Evolutionary conservation across 352 stramenopile genomes (phyloP).

Genomic region (Pythium diclinum): DNA sequence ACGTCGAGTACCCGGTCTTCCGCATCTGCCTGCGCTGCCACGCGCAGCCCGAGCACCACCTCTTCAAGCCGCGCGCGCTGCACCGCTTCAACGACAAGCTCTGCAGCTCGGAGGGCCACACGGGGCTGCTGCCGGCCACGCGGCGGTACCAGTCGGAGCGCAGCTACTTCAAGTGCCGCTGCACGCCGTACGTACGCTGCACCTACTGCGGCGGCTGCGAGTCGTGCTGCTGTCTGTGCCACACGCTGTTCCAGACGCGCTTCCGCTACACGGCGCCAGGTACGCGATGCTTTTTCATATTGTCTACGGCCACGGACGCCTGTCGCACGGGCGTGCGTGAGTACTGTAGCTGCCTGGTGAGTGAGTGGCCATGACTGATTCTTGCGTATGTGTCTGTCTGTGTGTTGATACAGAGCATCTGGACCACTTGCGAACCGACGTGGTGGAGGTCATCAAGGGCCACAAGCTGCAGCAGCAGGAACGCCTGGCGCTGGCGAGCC

Average conservation of each 20-base stretch:
- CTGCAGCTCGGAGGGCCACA: conserved; percentile 74
- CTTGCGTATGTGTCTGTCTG: background rate
- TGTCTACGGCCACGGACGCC: background rate
- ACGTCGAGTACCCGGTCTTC: conserved; percentile 66
- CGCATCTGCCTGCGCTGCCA: conserved; percentile 72
- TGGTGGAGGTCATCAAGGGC: conserved; percentile 44
- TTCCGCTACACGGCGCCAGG: conserved; percentile 73
- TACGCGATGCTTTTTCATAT: conserved; percentile 27
- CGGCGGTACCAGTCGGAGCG: conserved; percentile 62
- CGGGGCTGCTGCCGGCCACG: conserved; percentile 53
- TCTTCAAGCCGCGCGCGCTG: conserved; percentile 63
- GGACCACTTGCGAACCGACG: conserved; percentile 36
- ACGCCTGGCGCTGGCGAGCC: background rate
- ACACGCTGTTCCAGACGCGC: conserved; percentile 86
- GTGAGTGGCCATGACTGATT: background rate
- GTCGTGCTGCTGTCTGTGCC: conserved; percentile 76
- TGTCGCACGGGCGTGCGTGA: background rate
- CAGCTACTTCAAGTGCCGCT: conserved; percentile 75
- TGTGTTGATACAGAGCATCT: conserved; percentile 25
- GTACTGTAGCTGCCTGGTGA: background rate
- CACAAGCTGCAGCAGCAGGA: conserved; percentile 32
- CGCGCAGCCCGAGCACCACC: conserved; percentile 64
- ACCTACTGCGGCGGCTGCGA: conserved; percentile 73
- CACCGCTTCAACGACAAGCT: conserved; percentile 65
- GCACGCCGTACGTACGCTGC: conserved; percentile 54